Base-by-base conservation (phyloP, 2,329 filamentous ascomycete genomes). In the Fusarium continuum region DNA sequence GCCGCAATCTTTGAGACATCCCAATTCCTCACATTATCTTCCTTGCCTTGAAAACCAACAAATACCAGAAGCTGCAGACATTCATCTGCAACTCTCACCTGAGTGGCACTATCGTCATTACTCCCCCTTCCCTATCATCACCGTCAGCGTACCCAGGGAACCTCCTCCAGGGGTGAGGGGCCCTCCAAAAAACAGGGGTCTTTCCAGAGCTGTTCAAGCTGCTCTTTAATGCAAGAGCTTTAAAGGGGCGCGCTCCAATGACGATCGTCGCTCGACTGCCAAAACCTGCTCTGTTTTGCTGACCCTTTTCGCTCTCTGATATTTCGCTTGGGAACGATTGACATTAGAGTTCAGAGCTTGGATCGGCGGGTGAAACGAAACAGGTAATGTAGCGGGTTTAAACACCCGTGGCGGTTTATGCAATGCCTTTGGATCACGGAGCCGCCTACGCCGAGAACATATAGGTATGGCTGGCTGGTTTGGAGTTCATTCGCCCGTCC, bases 351-450 rank as follows among this genome's bases (percentile, higher is more conserved):
- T 59, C 40, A 22, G 20, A 46, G 39, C 29, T 43, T 32, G 39
- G 43, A 55, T 58, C 25, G 29, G 32, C 13, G 25, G 26, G 32
- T 64, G 60, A 64, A 64, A 64, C 61, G 55, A 64, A 64, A 65
- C 61, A 65, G 36, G 56, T 23, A 43, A 53, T 46, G 38, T 23
- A 9, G 29, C 36, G 52, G 41, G 28, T 41, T 40, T 57, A 36
- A 55, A 25, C 23, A 55, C 23, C 36, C 35, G 36, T 41, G 35
- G 4, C 29, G 7, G 55, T 64, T 60, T 48, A 64, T 64, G 48
- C 55, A 55, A 32, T 20, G 13, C 14, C n/a, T 32, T 3, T 5
- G 14, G 16, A 7, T 16, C n/a, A 32, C 16, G 31, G n/a, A 8
- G 31, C 35, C n/a, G n/a, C n/a, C n/a, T n/a, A n/a, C n/a, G n/a